Evolutionary conservation across 1,284 basidiomycete species (phyloP).

Genomic region (Pseudozyma tsukubaensis): DNA sequence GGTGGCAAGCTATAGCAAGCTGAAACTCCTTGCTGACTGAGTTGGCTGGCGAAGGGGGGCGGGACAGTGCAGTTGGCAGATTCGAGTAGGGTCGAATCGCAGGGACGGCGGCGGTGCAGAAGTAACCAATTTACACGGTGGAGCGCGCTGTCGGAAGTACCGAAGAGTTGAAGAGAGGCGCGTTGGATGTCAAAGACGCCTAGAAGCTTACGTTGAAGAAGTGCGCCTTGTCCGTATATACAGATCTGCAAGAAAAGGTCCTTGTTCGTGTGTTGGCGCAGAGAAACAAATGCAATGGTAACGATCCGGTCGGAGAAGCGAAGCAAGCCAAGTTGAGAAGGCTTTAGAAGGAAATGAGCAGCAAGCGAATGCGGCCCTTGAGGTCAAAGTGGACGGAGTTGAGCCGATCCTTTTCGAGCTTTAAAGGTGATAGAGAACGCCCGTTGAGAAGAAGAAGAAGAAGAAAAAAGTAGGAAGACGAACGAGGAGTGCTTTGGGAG

Average conservation of each 20-base stretch:
- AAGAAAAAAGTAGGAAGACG: background rate
- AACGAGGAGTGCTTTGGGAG: slow-evolving; percentile 1
- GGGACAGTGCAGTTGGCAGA: background rate
- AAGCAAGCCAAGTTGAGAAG: slow-evolving; percentile 23
- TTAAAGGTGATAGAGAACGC: slow-evolving; percentile 4
- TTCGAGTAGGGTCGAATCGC: background rate
- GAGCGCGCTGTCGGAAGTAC: no score
- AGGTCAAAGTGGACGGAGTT: slow-evolving; percentile 31
- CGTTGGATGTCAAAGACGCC: background rate
- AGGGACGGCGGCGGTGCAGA: no score
- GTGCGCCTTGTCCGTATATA: slow-evolving; percentile 1
- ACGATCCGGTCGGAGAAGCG: background rate
- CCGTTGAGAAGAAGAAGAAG: background rate
- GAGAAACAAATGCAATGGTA: slow-evolving; percentile 4
- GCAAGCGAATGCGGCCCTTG: slow-evolving; percentile 20
- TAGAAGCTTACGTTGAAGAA: background rate
- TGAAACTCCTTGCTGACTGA: slow-evolving; percentile 1
- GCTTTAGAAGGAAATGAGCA: slow-evolving; percentile 13
- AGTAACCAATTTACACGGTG: no score
- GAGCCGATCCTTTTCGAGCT: slow-evolving; percentile 28
- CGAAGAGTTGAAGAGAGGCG: no score
- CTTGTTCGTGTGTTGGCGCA: background rate
- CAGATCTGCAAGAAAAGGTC: background rate
- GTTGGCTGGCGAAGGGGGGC: background rate
- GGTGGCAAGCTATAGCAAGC: slow-evolving; percentile 4